These are phyloP conservation scores for Cicer arietinum DNA, from an alignment of 306 rosid genomes.

Conservation along the genomic window DNA sequence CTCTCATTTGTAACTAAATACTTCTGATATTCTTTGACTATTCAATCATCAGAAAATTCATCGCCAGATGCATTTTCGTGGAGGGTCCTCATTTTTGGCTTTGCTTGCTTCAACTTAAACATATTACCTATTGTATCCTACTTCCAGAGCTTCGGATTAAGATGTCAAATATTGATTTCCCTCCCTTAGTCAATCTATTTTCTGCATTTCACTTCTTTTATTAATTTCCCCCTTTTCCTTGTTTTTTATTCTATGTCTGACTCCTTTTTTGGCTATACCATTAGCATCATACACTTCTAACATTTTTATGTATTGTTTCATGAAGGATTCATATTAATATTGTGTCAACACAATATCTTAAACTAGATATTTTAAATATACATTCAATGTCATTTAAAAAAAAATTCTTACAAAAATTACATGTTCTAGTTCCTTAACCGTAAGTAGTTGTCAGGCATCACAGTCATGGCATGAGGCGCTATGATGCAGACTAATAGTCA, in stretches of 20 bases:
- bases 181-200: conserved; percentile 24
- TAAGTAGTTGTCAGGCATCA: conserved; percentile 51
- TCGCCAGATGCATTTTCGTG: conserved; percentile 55
- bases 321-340: conserved; percentile 10
- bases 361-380: conserved; percentile 12
- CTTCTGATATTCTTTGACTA: conserved; percentile 57
- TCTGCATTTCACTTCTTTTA: conserved; percentile 17
- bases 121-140: conserved; percentile 69
- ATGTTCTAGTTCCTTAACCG: conserved; percentile 61
- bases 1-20: conserved; percentile 39
- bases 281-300: conserved; percentile 8
- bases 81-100: conserved; percentile 62
- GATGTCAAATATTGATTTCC: conserved; percentile 29
- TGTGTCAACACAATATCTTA: conserved; percentile 34
- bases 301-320: conserved; percentile 16
- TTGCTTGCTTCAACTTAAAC: conserved; percentile 59
- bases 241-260: conserved; percentile 24
- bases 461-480: conserved; percentile 57
- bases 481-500: conserved; percentile 53
- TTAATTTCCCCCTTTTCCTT: neutral
- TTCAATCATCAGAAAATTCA: conserved; percentile 51
- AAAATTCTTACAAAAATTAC: conserved; percentile 12
- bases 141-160: conserved; percentile 43
- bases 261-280: neutral
- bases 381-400: conserved; percentile 1